These are phyloP conservation scores for Phaseolus coccineus DNA, from an alignment of 331 rosid genomes.

Conservation along the genomic window DNA sequence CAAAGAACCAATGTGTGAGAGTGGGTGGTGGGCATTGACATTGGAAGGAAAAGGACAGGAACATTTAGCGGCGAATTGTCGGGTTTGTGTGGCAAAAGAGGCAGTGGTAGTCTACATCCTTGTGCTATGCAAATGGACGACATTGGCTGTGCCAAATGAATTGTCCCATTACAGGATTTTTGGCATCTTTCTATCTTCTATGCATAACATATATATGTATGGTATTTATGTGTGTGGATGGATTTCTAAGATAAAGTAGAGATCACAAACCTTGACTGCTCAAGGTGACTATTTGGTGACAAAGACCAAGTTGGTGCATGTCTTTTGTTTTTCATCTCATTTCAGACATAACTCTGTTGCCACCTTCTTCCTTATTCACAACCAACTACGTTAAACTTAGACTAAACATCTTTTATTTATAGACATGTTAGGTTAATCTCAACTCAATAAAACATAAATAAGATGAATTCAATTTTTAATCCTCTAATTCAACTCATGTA, in stretches of 20 bases:
- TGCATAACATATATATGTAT: neutral
- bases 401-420: no score
- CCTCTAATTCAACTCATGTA: no score
- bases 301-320: neutral
- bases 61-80: conserved; percentile 48
- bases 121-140: conserved; percentile 36
- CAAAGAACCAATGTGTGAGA: conserved; percentile 1
- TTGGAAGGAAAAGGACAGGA: conserved; percentile 45
- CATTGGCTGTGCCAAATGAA: conserved; percentile 38
- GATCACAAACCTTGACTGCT: conserved; percentile 27
- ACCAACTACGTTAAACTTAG: neutral
- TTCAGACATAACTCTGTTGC: neutral
- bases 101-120: conserved; percentile 40
- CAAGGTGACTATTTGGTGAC: conserved; percentile 35
- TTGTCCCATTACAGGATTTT: conserved; percentile 44
- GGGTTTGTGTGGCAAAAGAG: conserved; percentile 25
- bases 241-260: conserved; percentile 33
- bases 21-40: neutral
- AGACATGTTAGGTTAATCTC: no score
- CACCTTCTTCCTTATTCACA: neutral
- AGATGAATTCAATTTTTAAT: no score
- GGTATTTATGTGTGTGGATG: conserved; percentile 9
- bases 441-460: no score
- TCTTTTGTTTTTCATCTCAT: conserved; percentile 13
- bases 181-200: conserved; percentile 43